A percentile compares a stretch with the other conserved stretches of the same genome.
Evolutionary conservation across 2,329 filamentous ascomycete species (phyloP).

Genomic region (Trichoderma oligosporum): DNA sequence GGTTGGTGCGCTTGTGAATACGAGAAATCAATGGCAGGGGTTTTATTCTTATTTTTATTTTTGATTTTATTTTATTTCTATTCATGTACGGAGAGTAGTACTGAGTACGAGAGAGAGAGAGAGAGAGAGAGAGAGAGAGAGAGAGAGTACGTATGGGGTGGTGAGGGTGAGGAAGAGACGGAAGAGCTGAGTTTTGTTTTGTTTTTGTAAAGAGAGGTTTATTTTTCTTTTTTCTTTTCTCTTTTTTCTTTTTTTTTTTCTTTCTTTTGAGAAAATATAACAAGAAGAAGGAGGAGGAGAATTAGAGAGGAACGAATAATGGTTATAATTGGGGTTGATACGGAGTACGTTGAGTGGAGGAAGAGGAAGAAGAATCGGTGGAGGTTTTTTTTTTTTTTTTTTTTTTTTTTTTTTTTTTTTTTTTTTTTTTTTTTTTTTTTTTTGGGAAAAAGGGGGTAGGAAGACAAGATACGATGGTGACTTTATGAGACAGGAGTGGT

Average conservation of each 20-base stretch:
- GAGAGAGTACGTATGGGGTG: neutral
- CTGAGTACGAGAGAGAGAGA: neutral
- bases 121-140: neutral
- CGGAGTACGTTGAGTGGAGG: too few relatives aligned
- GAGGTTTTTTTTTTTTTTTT: neutral
- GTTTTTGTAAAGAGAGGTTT: neutral
- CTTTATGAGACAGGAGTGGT: neutral
- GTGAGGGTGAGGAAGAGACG: too few relatives aligned
- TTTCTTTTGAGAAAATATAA: too few relatives aligned
- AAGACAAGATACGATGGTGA: neutral
- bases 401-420: neutral
- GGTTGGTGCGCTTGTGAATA: constrained; percentile 13
- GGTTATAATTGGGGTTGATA: too few relatives aligned
- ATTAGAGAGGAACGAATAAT: too few relatives aligned
- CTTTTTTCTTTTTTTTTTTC: too few relatives aligned
- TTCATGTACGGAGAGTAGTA: constrained; percentile 9
- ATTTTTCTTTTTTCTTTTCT: too few relatives aligned
- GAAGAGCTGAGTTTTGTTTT: neutral
- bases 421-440: neutral
- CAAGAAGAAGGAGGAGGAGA: neutral
- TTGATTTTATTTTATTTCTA: neutral
- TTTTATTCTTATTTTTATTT: neutral
- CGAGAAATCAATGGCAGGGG: constrained; percentile 14
- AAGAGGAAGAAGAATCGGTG: neutral
- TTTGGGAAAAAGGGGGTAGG: neutral